phyloP scores from a whole-genome alignment of 139 green algal genomes.

The Chlorella ohadii region DNA sequence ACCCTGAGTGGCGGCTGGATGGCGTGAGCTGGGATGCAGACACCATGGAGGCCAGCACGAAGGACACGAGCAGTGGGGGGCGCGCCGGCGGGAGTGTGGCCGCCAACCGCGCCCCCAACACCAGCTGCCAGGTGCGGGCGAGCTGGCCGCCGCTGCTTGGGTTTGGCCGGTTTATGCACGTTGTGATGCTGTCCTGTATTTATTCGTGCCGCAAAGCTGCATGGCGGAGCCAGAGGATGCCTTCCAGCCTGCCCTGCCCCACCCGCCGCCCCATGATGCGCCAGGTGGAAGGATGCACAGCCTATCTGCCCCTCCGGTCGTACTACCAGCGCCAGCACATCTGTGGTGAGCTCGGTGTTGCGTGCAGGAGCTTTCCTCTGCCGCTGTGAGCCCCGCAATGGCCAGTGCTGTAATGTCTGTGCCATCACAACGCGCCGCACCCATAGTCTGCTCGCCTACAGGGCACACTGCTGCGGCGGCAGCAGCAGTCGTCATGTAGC shows the following conservation, averaged over 20 bases:
- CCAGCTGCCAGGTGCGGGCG: not conserved
- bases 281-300: slow-evolving; percentile 21
- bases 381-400: not conserved
- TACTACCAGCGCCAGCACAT: slow-evolving; percentile 38
- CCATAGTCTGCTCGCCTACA: too few relatives aligned
- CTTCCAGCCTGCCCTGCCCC: not conserved
- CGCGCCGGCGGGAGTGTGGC: not conserved
- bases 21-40: slow-evolving; percentile 3
- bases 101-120: not conserved
- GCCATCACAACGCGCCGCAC: too few relatives aligned
- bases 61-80: not conserved
- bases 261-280: not conserved
- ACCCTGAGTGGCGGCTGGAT: not conserved
- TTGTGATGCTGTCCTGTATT: not conserved
- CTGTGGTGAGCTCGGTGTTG: slow-evolving; percentile 8
- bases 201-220: not conserved
- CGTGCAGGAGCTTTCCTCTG: not conserved
- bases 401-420: not conserved
- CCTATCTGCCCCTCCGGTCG: slow-evolving; percentile 1
- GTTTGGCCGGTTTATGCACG: not conserved
- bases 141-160: not conserved
- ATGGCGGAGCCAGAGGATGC: too few relatives aligned
- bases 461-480: too few relatives aligned
- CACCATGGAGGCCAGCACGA: not conserved
- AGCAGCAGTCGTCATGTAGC: too few relatives aligned